phyloP scores from a whole-genome alignment of 306 rosid genomes.

The Inga leiocalycina region DNA sequence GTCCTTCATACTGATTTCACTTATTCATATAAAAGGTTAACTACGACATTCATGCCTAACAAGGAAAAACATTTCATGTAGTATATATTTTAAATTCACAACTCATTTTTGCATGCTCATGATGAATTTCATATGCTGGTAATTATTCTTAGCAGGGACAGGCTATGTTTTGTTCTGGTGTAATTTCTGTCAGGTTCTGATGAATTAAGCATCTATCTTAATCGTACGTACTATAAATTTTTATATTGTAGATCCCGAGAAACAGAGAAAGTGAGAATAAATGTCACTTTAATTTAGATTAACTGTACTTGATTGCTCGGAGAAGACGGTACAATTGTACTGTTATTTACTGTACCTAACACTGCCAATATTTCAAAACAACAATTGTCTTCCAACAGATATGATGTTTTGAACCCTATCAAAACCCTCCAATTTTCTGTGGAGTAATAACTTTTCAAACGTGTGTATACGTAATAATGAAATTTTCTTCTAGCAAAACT shows the following conservation, averaged over 20 bases:
- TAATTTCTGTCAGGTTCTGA: neutral
- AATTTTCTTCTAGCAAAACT: neutral
- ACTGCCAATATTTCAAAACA: neutral
- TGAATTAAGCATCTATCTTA: neutral
- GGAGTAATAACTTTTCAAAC: neutral
- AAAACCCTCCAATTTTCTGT: neutral
- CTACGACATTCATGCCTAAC: neutral
- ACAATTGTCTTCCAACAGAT: neutral
- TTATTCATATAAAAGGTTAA: neutral
- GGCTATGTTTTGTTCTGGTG: neutral
- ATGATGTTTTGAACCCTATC: neutral
- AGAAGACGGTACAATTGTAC: neutral
- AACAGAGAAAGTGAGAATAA: conserved; percentile 5
- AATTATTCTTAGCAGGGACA: neutral
- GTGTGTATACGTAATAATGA: neutral
- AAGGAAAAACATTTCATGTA: neutral
- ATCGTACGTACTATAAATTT: neutral
- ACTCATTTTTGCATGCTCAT: neutral
- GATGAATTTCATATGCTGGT: neutral
- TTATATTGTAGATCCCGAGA: conserved; percentile 3
- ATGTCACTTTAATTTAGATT: conserved; percentile 33
- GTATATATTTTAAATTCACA: neutral
- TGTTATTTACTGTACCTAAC: conserved; percentile 9
- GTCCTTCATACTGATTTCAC: neutral
- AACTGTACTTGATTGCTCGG: conserved; percentile 23